These are phyloP conservation scores for Phialophora tarda DNA, from an alignment of 2,329 filamentous ascomycete genomes.

Conservation along the genomic window DNA sequence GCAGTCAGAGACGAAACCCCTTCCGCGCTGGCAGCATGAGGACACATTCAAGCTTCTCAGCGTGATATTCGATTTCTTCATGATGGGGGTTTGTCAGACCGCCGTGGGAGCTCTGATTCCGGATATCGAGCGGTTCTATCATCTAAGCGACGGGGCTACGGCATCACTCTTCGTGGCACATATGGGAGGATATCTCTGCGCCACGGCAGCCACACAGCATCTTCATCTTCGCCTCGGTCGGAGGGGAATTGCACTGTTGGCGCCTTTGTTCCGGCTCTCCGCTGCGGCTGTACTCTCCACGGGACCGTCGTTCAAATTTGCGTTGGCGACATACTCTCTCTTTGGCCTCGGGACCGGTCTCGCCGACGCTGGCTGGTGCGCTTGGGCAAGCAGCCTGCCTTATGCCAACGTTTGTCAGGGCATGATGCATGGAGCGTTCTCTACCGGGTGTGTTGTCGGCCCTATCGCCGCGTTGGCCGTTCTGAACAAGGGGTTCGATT, in stretches of 20 bases:
- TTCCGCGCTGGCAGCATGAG: not conserved
- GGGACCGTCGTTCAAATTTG: conserved; percentile 43
- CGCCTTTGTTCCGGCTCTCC: conserved; percentile 48
- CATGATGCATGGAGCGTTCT: conserved; percentile 51
- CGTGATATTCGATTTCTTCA: conserved; percentile 20
- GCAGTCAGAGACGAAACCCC: not conserved
- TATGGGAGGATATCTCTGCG: conserved; percentile 53
- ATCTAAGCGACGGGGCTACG: conserved; percentile 51
- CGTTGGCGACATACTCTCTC: conserved; percentile 44
- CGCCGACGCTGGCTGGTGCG: conserved; percentile 54
- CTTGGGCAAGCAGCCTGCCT: conserved; percentile 52
- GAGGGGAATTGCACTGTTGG: conserved; percentile 50
- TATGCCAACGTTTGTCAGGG: conserved; percentile 51
- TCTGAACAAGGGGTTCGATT: conserved; percentile 38
- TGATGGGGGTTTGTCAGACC: conserved; percentile 16
- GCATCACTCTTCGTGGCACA: conserved; percentile 54
- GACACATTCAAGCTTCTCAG: conserved; percentile 18
- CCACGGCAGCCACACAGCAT: conserved; percentile 48
- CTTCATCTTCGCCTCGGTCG: conserved; percentile 52
- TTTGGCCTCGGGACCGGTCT: conserved; percentile 50
- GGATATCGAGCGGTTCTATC: conserved; percentile 49
- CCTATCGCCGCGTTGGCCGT: conserved; percentile 47
- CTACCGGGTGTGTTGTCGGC: conserved; percentile 48
- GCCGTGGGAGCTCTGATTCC: conserved; percentile 41
- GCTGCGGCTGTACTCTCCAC: conserved; percentile 42